Evolutionary conservation across 805 yeast species (phyloP).

Genomic region (Starmerella vitae): DNA sequence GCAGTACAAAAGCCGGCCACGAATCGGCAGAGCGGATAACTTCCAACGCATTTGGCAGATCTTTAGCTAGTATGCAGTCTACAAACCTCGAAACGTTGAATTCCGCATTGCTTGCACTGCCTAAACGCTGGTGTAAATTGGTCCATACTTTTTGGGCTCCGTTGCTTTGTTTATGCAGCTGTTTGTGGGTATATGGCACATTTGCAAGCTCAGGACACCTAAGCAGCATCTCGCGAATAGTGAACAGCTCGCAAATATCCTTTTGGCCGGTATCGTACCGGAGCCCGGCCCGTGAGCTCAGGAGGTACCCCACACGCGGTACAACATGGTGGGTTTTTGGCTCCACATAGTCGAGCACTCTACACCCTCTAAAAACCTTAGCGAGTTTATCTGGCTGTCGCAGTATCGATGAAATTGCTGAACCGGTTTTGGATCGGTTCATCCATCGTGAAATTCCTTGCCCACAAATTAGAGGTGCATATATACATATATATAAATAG

Average conservation of each 20-base stretch:
- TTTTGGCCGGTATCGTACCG: conserved; percentile 6
- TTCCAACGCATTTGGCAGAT: conserved; percentile 16
- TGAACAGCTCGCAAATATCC: conserved; percentile 10
- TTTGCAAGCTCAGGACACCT: neutral
- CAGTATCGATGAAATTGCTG: too few species aligned
- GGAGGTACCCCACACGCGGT: conserved; percentile 7
- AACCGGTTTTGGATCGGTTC: neutral
- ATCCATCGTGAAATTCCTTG: neutral
- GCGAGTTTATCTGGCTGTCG: too few species aligned
- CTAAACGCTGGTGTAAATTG: neutral
- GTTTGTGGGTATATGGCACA: neutral
- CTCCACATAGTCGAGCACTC: conserved; percentile 14
- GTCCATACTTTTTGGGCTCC: neutral
- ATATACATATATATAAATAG: neutral
- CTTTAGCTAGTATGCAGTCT: conserved; percentile 10
- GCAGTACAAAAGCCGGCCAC: conserved; percentile 25
- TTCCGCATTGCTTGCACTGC: too few species aligned
- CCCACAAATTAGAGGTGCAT: neutral
- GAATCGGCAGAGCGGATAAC: conserved; percentile 6
- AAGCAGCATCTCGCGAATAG: conserved; percentile 1
- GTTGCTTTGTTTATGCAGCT: neutral
- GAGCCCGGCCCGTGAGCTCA: conserved; percentile 13
- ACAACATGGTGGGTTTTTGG: conserved; percentile 7
- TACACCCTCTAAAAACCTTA: too few species aligned
- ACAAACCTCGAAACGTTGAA: conserved; percentile 2